Evolutionary conservation across 345 rosid species (phyloP).

Genomic region (Gossypium australe): DNA sequence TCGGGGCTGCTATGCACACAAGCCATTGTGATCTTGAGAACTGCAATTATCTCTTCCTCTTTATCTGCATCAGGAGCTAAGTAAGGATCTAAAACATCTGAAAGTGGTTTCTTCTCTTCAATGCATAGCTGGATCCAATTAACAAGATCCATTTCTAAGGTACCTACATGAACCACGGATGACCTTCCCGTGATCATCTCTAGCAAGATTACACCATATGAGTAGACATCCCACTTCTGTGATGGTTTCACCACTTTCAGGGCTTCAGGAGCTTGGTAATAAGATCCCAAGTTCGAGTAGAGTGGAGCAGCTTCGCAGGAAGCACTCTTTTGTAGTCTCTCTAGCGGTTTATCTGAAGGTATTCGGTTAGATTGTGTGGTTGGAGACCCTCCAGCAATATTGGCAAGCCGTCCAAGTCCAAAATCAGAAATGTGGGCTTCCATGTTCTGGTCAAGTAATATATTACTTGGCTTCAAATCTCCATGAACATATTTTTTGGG

Average conservation of each 20-base stretch:
- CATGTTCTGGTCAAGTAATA: slow-evolving; percentile 72
- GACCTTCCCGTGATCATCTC: slow-evolving; percentile 77
- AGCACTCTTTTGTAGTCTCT: slow-evolving; percentile 52
- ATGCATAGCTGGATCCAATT: slow-evolving; percentile 84
- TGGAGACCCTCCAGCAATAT: slow-evolving; percentile 91
- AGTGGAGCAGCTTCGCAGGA: slow-evolving; percentile 49
- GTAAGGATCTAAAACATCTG: slow-evolving; percentile 78
- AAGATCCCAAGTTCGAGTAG: slow-evolving; percentile 56
- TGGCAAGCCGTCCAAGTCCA: slow-evolving; percentile 89
- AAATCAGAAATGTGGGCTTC: slow-evolving; percentile 83
- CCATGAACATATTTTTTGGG: slow-evolving; percentile 95
- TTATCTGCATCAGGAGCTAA: slow-evolving; percentile 63
- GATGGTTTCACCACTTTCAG: slow-evolving; percentile 85
- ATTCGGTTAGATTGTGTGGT: slow-evolving; percentile 59
- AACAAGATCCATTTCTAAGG: slow-evolving; percentile 66
- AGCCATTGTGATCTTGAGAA: slow-evolving; percentile 77
- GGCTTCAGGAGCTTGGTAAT: slow-evolving; percentile 91
- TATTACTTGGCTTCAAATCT: slow-evolving; percentile 79
- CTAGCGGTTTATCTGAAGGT: slow-evolving; percentile 51
- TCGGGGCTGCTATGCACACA: slow-evolving; percentile 75
- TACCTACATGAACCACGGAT: slow-evolving; percentile 48
- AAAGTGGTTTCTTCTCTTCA: slow-evolving; percentile 85
- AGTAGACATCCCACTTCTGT: slow-evolving; percentile 97
- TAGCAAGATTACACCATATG: slow-evolving; percentile 78
- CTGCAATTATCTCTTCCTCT: slow-evolving; percentile 81